Conservation (phyloP, 176 grass and related monocot species). For the Coix lacrymajobi region DNA sequence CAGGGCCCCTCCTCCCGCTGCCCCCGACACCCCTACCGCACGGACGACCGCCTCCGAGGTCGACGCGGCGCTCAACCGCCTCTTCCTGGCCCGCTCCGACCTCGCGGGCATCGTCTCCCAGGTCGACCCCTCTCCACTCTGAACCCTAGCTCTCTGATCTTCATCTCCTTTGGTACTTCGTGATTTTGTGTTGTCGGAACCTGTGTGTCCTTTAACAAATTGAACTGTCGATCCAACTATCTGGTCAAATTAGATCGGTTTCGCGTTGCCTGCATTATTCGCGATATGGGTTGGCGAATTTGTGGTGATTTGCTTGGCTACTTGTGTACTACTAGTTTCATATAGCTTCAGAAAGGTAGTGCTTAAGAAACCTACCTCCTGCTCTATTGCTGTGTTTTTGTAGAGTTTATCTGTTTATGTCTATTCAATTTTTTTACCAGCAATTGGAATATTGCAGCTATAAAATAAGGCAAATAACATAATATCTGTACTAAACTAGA, state of each 20-base stretch:
- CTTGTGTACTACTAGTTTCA: not conserved
- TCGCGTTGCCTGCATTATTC: not conserved
- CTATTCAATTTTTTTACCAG: not conserved
- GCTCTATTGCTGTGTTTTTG: not conserved
- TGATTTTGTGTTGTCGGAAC: not conserved
- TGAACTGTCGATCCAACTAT: not conserved
- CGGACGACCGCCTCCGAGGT: not conserved
- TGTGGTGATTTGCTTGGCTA: not conserved
- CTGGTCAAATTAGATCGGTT: not conserved
- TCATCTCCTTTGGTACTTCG: not conserved
- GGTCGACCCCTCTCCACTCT: not conserved
- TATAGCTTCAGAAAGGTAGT: not conserved
- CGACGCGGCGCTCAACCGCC: conserved; percentile 44
- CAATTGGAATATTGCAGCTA: not conserved
- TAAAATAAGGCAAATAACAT: not conserved
- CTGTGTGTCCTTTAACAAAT: not conserved
- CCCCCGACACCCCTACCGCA: not conserved
- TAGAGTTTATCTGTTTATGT: not conserved
- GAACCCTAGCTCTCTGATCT: not conserved
- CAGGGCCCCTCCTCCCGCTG: conserved; percentile 12
- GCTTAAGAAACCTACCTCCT: not conserved
- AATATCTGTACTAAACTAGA: not conserved
- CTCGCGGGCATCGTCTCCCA: conserved; percentile 43
- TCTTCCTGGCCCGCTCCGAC: conserved; percentile 42
- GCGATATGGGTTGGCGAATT: not conserved